Conservation (phyloP, 257 asterid genomes). For the Penstemon eatonii region DNA sequence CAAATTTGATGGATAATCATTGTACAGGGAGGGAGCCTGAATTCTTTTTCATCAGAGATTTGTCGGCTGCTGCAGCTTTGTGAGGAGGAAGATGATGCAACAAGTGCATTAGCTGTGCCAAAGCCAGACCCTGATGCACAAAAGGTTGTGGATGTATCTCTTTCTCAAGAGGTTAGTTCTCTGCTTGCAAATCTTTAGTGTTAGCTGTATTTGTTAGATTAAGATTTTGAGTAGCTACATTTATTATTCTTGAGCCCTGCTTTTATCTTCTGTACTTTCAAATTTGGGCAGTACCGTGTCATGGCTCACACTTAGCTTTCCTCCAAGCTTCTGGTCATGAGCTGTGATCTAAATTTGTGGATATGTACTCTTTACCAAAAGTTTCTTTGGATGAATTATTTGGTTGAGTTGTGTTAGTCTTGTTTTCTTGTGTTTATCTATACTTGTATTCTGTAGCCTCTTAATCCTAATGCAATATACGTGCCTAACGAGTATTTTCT, state of each 20-base stretch:
- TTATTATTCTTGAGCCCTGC: not conserved
- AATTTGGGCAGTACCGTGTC: slow-evolving; percentile 5
- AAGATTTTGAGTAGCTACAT: not conserved
- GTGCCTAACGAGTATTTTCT: not conserved
- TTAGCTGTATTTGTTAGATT: not conserved
- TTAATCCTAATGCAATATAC: not conserved
- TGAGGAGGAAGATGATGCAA: slow-evolving; percentile 99
- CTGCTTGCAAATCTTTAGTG: not conserved
- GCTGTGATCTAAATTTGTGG: slow-evolving; percentile 1
- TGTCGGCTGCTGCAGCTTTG: slow-evolving; percentile 72
- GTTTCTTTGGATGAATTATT: not conserved
- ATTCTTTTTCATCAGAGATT: slow-evolving; percentile 72
- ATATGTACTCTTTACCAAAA: too few species aligned
- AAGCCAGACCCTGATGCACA: slow-evolving; percentile 78
- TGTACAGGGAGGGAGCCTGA: slow-evolving; percentile 82
- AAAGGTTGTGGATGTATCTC: slow-evolving; percentile 49
- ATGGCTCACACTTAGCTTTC: slow-evolving; percentile 2
- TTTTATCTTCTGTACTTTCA: not conserved
- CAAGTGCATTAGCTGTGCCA: slow-evolving; percentile 79
- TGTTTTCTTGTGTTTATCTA: not conserved
- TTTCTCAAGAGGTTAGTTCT: slow-evolving; percentile 58
- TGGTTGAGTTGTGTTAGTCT: not conserved
- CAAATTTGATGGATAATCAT: slow-evolving; percentile 27
- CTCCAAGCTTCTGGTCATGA: slow-evolving; percentile 1
- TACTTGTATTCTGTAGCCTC: not conserved